Evolutionary conservation across 106 monocot genomes (phyloP), one percentile per base, ranked within the genome.

Genomic region (Dactylorhiza incarnata): DNA sequence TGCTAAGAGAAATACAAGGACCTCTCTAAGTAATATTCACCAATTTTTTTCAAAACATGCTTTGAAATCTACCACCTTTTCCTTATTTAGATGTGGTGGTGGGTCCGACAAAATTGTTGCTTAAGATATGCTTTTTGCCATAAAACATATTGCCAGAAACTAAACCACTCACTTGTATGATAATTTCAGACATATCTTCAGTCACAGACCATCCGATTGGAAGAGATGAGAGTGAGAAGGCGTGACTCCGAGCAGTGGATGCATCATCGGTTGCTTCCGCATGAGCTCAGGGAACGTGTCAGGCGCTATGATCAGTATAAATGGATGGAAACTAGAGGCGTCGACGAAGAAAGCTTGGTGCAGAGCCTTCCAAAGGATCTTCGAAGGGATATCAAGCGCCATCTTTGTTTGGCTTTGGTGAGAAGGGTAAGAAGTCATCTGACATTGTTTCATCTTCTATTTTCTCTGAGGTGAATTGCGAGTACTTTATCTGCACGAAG

Each of bases 211-310:
- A 80, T 92, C 71, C 76, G 92, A 9, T 78, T 95, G 73, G 95
- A 92, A 74, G 95, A 95, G 86, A 90, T 90, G 92, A 86, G 95
- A 76, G 82, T 95, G 11, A 95, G 93, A 79, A 80, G 92, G 77
- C 84, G 90, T 5, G 95, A 95, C 81, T 90, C 95, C n/a, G 95
- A 95, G 82, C 95, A 90, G 79, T 95, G 95, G 95, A 95, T 95
- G 95, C 95, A 90, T 80, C 92, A 95, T 72, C 84, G 95, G 9
- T 51, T 92, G 58, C 86, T 95, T 48, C 95, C 95, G 11, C 90
- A 73, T 19, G 92, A 88, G 6, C 90, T 95, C 26, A 84, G 87
- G 69, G 89, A 92, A 63, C 95, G 95, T 20, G 95, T 95, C 19
- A 81, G 92, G 56, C 82, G 90, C 46, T 92, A 95, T 48, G 92